Evolutionary conservation across 352 stramenopile genomes (phyloP).

Genomic region (Pseudoperonospora humuli): DNA sequence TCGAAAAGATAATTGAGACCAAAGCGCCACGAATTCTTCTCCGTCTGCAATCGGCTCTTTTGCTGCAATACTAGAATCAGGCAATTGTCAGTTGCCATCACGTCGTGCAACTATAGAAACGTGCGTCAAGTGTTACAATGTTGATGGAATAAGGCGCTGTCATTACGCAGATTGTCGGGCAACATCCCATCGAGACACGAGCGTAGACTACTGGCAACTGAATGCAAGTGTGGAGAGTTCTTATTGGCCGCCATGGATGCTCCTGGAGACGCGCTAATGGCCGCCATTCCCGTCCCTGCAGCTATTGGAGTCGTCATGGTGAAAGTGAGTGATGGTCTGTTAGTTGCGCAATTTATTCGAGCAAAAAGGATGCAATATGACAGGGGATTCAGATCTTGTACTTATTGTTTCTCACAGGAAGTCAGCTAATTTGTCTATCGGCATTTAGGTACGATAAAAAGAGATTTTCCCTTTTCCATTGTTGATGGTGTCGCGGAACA

Average conservation of each 20-base stretch:
- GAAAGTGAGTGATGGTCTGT: background rate
- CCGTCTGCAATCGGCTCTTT: constrained; percentile 58
- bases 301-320: constrained; percentile 18
- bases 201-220: constrained; percentile 70
- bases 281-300: constrained; percentile 1
- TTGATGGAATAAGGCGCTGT: constrained; percentile 58
- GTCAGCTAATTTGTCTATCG: too few relatives aligned
- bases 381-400: too few relatives aligned
- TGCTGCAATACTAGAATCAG: constrained; percentile 52
- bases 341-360: background rate
- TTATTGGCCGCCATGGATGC: constrained; percentile 27
- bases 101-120: constrained; percentile 6
- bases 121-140: constrained; percentile 31
- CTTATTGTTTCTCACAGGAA: too few relatives aligned
- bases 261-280: background rate
- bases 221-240: constrained; percentile 74
- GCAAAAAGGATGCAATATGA: background rate
- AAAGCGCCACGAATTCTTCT: constrained; percentile 86
- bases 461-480: too few relatives aligned
- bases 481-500: too few relatives aligned
- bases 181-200: constrained; percentile 83
- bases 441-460: too few relatives aligned
- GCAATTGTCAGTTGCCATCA: background rate
- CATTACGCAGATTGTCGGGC: constrained; percentile 76
- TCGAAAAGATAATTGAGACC: constrained; percentile 86